Base-by-base conservation (phyloP, 768 basidiomycete species). In the Tremella fuciformis region DNA sequence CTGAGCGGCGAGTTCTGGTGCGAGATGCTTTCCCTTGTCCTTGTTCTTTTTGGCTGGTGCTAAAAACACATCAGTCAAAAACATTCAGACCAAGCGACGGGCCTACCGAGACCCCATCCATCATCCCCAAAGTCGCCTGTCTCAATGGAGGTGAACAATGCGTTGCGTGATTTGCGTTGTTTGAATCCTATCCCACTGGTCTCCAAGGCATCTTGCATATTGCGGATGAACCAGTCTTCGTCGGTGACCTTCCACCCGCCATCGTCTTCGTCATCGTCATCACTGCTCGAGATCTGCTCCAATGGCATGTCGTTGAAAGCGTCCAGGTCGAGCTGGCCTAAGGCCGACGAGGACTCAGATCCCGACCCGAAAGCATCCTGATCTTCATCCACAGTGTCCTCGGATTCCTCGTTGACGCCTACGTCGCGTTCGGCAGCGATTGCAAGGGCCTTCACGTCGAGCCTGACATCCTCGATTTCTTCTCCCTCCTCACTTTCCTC, bases 81-180 rank as follows among this genome's bases (percentile, higher is more conserved):
- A 46, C 29, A 59, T 8, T 77, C 72, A 21, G 18, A 18, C 62
- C 76, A 19, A 77, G 71, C 8, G n/a, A 6, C 29, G 29, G 9
- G 24, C 62, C 49, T 40, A 66, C 61, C 53, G 2, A 60, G 25
- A 8, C 60, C 65, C 56, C 65, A 62, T 34, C 29, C 29, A 37
- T 59, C 57, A 48, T 73, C 71, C 21, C 64, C 80, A 59, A 80
- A 80, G 47, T 77, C 66, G 3, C 86, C 88, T 64, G 86, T 78
- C 13, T 79, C 79, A 37, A 88, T 79, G 0, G 87, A 81, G 19
- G 78, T 78, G 81, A 88, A 87, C 0, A 86, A 50, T 25, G 80
- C 74, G n/a, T 85, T 85, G 56, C 79, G 78, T 57, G 76, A 74
- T 64, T 84, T 84, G 18, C 51, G 51, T 9, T 52, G 25, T 9